Percentiles rank a stretch among this genome's conserved stretches.
These are phyloP conservation scores for Alternaria sp. DNA, from an alignment of 2,329 filamentous ascomycete species.

Conservation along the genomic window DNA sequence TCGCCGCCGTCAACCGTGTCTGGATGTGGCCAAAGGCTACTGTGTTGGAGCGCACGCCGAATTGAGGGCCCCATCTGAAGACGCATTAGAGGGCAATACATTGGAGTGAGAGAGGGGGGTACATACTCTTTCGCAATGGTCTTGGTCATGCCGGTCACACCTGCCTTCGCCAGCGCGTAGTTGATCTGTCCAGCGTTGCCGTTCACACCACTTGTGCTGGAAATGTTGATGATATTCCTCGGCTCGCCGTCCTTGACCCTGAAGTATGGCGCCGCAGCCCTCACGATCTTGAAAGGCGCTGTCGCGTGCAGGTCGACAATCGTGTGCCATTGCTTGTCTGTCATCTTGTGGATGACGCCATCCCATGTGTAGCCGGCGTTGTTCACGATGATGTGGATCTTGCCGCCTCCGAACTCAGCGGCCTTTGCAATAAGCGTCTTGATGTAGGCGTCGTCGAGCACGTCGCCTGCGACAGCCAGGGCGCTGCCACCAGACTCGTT, in stretches of 20 bases:
- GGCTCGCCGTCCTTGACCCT: conserved; percentile 82
- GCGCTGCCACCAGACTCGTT: conserved; percentile 71
- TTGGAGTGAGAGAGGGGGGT: background rate
- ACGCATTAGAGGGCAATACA: conserved; percentile 4
- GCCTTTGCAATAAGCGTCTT: conserved; percentile 73
- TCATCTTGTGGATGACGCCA: conserved; percentile 90
- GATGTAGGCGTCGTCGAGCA: conserved; percentile 74
- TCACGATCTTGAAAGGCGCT: conserved; percentile 81
- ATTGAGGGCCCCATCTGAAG: conserved; percentile 75
- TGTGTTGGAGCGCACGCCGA: conserved; percentile 83
- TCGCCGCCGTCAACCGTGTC: conserved; percentile 81
- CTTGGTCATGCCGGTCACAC: conserved; percentile 81
- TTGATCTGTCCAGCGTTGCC: conserved; percentile 93
- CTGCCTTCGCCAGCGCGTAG: conserved; percentile 85
- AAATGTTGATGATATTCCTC: conserved; percentile 83
- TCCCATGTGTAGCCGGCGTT: conserved; percentile 95
- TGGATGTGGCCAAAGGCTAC: conserved; percentile 83
- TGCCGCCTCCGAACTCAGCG: conserved; percentile 81
- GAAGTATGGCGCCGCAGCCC: conserved; percentile 84
- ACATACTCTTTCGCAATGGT: conserved; percentile 79
- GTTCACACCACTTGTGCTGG: conserved; percentile 79
- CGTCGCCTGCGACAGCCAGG: conserved; percentile 76
- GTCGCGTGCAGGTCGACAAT: conserved; percentile 85
- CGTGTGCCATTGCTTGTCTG: conserved; percentile 89
- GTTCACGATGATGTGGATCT: conserved; percentile 91